Evolutionary conservation across 2,329 filamentous ascomycete genomes (phyloP).

Genomic region (Albifimbria verrucaria): DNA sequence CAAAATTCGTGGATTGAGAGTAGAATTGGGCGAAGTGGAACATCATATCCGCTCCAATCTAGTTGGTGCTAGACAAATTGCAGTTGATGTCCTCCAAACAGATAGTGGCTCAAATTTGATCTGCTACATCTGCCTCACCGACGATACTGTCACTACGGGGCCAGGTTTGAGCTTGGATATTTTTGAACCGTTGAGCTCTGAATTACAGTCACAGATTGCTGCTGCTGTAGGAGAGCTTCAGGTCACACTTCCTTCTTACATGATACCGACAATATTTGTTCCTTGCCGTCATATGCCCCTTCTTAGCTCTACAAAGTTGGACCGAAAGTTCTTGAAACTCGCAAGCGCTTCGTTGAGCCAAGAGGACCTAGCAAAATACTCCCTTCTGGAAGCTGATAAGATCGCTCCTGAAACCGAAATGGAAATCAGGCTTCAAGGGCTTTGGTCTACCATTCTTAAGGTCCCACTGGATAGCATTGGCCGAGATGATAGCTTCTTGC

Average conservation of each 20-base stretch:
- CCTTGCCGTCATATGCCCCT: slow-evolving; percentile 37
- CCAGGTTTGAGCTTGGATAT: too few relatives aligned
- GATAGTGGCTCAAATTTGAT: slow-evolving; percentile 39
- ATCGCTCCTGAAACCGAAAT: slow-evolving; percentile 25
- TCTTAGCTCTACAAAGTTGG: slow-evolving; percentile 39
- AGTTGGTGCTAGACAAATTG: slow-evolving; percentile 7
- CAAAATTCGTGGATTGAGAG: slow-evolving; percentile 51
- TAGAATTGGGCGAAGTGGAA: slow-evolving; percentile 28
- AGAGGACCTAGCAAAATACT: too few relatives aligned
- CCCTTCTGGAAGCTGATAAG: too few relatives aligned
- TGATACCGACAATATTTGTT: slow-evolving; percentile 40
- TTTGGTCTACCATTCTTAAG: slow-evolving; percentile 31
- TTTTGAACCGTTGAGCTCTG: too few relatives aligned
- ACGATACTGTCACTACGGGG: slow-evolving; percentile 3
- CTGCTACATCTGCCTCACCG: slow-evolving; percentile 28
- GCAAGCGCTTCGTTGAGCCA: not conserved
- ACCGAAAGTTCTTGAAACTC: too few relatives aligned
- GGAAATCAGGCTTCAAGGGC: slow-evolving; percentile 28
- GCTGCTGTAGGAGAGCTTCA: not conserved
- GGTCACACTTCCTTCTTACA: slow-evolving; percentile 28
- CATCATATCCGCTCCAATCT: slow-evolving; percentile 5
- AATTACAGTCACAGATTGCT: too few relatives aligned
- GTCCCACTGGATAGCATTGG: slow-evolving; percentile 21
- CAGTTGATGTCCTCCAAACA: slow-evolving; percentile 40
- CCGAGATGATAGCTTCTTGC: slow-evolving; percentile 36